A percentile compares a stretch with the other conserved stretches of the same genome.
Conservation (phyloP, 2,329 filamentous ascomycete species). For the Aotearoamyces nothofagi region DNA sequence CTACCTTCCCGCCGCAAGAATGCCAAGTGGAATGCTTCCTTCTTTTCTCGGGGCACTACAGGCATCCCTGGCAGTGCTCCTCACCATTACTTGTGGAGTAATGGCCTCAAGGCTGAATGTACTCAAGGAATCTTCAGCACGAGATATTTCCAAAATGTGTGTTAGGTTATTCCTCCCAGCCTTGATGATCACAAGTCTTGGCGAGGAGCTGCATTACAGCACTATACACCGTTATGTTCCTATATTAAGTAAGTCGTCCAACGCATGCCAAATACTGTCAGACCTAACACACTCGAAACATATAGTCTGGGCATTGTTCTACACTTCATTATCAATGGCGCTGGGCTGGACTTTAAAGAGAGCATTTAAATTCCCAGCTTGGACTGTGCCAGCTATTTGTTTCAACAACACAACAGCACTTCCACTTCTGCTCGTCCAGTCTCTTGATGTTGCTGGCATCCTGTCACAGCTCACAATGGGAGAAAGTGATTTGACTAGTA, state of each 20-base stretch:
- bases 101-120: conserved; percentile 32
- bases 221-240: conserved; percentile 31
- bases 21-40: conserved; percentile 8
- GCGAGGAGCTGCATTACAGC: conserved; percentile 30
- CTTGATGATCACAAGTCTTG: conserved; percentile 35
- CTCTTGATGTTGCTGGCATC: conserved; percentile 28
- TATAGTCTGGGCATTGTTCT: conserved; percentile 33
- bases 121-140: conserved; percentile 29
- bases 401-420: conserved; percentile 43
- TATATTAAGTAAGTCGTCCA: conserved; percentile 24
- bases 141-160: conserved; percentile 34
- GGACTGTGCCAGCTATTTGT: conserved; percentile 35
- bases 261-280: not conserved
- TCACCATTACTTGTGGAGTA: conserved; percentile 36
- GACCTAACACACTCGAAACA: not conserved
- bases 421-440: conserved; percentile 32
- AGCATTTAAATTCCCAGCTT: conserved; percentile 31
- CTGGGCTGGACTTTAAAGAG: conserved; percentile 27
- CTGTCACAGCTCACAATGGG: conserved; percentile 29
- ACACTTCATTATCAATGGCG: conserved; percentile 31
- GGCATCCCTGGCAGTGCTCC: conserved; percentile 34
- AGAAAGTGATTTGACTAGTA: conserved; percentile 23
- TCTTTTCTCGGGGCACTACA: conserved; percentile 35
- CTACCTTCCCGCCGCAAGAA: too few species aligned
- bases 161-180: conserved; percentile 37